These are phyloP conservation scores for Tetragonia tetragonoides DNA, from an alignment of 148 eudicot genomes.

Conservation along the genomic window DNA sequence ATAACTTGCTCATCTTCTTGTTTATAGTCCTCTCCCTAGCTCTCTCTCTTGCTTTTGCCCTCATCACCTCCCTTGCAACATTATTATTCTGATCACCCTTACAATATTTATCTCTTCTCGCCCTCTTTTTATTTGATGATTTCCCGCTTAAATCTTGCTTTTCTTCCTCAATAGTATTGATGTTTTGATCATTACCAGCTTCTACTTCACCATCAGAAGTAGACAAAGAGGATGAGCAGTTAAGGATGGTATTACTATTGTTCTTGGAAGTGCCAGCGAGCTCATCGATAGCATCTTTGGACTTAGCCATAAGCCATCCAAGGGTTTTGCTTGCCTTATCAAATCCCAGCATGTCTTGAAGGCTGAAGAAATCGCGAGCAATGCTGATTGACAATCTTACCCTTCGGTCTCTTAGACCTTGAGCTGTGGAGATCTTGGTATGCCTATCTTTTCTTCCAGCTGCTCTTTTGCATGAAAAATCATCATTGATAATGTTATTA, in stretches of 20 bases:
- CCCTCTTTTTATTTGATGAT: neutral
- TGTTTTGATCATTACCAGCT: neutral
- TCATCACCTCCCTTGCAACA: conserved; percentile 5
- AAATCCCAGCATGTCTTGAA: conserved; percentile 49
- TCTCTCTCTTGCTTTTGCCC: conserved; percentile 34
- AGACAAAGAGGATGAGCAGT: too few species aligned
- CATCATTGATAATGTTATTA: neutral
- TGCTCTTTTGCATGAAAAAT: conserved; percentile 12
- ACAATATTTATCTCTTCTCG: neutral
- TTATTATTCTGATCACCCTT: neutral
- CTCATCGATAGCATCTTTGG: conserved; percentile 37
- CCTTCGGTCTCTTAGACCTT: conserved; percentile 47
- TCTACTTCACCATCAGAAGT: too few species aligned
- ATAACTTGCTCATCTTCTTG: conserved; percentile 19
- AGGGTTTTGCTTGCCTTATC: conserved; percentile 50
- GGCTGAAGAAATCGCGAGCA: conserved; percentile 42
- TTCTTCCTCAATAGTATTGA: neutral
- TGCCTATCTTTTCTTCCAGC: conserved; percentile 36
- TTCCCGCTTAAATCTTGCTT: neutral
- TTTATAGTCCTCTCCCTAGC: conserved; percentile 35
- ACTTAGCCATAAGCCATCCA: conserved; percentile 42
- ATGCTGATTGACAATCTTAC: conserved; percentile 43
- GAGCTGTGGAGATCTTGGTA: conserved; percentile 45
- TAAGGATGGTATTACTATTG: neutral
- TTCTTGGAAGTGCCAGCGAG: neutral